phyloP scores from a whole-genome alignment of 441 rosid species.

The Populus tomentosa region DNA sequence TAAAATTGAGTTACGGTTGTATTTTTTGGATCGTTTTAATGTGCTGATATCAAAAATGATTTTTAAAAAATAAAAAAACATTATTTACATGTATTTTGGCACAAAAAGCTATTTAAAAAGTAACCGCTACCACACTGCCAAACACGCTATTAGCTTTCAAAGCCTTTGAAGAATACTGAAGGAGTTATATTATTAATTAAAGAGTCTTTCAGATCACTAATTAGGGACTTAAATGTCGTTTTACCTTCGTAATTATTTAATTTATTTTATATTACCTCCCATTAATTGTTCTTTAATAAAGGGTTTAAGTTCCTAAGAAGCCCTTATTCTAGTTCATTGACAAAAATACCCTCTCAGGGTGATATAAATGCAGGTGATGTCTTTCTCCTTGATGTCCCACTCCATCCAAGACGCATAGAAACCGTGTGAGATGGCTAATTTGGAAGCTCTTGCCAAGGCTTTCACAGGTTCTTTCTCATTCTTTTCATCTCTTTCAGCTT shows the following conservation, averaged over 20 bases:
- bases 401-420: neutral
- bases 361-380: constrained; percentile 23
- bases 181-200: neutral
- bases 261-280: neutral
- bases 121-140: too few relatives aligned
- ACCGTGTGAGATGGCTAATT: constrained; percentile 6
- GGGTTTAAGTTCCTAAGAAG: neutral
- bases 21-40: too few relatives aligned
- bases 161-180: neutral
- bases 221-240: neutral
- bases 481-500: neutral
- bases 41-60: too few relatives aligned
- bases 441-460: constrained; percentile 53
- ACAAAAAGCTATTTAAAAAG: too few relatives aligned
- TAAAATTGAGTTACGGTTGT: too few relatives aligned
- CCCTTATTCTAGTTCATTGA: constrained; percentile 15
- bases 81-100: too few relatives aligned
- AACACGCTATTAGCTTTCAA: neutral
- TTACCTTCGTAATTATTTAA: neutral
- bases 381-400: neutral
- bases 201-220: neutral
- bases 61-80: too few relatives aligned
- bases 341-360: constrained; percentile 24
- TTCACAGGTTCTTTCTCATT: constrained; percentile 49
- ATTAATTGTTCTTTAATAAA: neutral